phyloP scores from a whole-genome alignment of 352 stramenopile genomes.

The Globisporangium barbulae region DNA sequence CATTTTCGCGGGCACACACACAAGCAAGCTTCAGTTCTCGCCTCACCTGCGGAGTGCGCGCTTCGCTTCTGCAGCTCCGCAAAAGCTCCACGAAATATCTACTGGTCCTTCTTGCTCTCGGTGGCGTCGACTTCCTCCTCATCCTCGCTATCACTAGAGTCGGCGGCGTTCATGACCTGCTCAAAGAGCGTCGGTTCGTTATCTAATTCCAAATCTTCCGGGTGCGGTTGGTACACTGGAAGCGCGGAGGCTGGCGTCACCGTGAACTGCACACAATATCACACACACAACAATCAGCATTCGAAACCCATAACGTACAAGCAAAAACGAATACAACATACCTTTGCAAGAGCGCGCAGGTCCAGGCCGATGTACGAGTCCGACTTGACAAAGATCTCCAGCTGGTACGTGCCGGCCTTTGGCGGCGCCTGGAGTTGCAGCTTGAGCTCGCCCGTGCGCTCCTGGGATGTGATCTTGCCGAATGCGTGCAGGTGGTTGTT shows the following conservation, averaged over 20 bases:
- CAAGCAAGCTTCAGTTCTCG: background rate
- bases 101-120: constrained; percentile 67
- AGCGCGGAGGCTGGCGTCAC: constrained; percentile 91
- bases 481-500: constrained; percentile 95
- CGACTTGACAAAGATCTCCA: constrained; percentile 97
- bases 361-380: constrained; percentile 98
- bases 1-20: background rate
- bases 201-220: constrained; percentile 98
- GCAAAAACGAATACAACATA: constrained; percentile 23
- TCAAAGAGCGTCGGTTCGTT: constrained; percentile 99
- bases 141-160: constrained; percentile 87
- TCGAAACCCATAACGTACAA: background rate
- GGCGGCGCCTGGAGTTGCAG: constrained; percentile 97
- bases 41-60: background rate
- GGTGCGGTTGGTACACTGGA: constrained; percentile 95
- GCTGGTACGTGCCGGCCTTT: constrained; percentile 92
- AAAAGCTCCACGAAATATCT: constrained; percentile 20
- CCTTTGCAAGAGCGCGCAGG: constrained; percentile 88
- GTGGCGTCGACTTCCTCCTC: constrained; percentile 27
- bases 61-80: no score
- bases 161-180: constrained; percentile 90
- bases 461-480: constrained; percentile 94
- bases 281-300: constrained; percentile 18
- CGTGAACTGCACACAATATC: constrained; percentile 71
- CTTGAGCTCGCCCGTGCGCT: constrained; percentile 86